Base-by-base conservation (phyloP, 805 yeast species). In the Metschnikowia cerradonensis region DNA sequence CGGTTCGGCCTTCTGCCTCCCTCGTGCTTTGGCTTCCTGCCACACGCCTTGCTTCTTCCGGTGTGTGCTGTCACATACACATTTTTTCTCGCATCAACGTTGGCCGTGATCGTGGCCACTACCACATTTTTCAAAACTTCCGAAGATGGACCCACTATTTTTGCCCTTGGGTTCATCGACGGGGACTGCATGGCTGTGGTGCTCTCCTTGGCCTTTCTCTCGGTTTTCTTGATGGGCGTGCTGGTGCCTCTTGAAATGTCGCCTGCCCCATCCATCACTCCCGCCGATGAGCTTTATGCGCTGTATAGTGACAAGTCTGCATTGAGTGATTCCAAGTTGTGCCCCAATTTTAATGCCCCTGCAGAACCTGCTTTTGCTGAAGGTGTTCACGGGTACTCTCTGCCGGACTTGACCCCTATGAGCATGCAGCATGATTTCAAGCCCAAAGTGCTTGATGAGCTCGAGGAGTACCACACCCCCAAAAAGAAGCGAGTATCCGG, bases 321-420 rank as follows among this genome's bases (percentile, higher is more conserved):
- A 3, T n/a, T 20, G 19, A 7, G 19, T 8, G 44, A 41, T 2
- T 32, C 45, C 17, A 41, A 41, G 32, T 5, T 26, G 7, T 13
- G 7, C 5, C 11, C 22, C 17, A 31, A 41, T 4, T 41, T 7
- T 35, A 13, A 20, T 31, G 17, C 36, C 15, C 26, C 36, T 32
- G 17, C 19, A 19, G 32, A 20, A 8, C 3, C 30, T 7, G 17
- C 13, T 8, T 10, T 13, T 31, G 17, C 36, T 13, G 23, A 19
- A 6, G 11, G 14, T 37, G 41, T 22, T 14, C 15, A 33, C 3
- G 35, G 17, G n/a, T 15, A 11, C 15, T 8, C 30, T 19, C 45
- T 42, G 31, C 38, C 45, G 31, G 45, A 42, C 6, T 23, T 42
- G 37, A 42, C 45, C 13, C 38, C 45, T 14, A 42, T 42, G 45